These are phyloP conservation scores for Gossypium lobatum DNA, from an alignment of 441 rosid species.

Conservation along the genomic window DNA sequence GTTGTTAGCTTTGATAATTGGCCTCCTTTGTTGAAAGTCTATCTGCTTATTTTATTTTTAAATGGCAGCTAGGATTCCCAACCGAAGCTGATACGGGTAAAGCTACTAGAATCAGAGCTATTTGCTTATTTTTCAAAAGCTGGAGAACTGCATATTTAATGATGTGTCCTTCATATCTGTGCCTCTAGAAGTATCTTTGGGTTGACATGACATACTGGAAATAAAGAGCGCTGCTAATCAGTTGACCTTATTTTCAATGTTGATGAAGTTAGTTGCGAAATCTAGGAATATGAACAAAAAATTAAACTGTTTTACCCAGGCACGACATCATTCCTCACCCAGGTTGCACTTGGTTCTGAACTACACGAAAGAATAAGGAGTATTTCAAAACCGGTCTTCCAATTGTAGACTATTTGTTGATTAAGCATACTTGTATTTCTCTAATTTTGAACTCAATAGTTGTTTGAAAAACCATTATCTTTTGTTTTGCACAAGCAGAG, in stretches of 20 bases:
- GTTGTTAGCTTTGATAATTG: neutral
- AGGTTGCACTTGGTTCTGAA: neutral
- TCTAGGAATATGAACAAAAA: neutral
- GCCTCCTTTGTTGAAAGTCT: neutral
- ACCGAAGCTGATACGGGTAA: slow-evolving; percentile 5
- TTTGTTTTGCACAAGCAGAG: neutral
- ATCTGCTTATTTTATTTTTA: neutral
- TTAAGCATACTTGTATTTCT: neutral
- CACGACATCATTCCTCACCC: neutral
- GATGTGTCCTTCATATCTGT: neutral
- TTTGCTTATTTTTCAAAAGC: neutral
- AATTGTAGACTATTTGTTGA: slow-evolving; percentile 4
- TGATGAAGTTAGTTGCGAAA: neutral
- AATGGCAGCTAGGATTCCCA: neutral
- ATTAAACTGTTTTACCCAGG: neutral
- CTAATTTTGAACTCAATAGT: neutral
- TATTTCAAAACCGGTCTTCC: neutral
- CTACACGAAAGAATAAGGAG: neutral
- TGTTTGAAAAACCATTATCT: neutral
- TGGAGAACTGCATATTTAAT: neutral
- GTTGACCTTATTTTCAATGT: slow-evolving; percentile 2
- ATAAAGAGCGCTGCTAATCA: neutral
- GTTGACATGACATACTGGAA: slow-evolving; percentile 6
- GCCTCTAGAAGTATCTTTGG: neutral
- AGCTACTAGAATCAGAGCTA: neutral